Percentiles rank a stretch among this genome's conserved stretches.
Evolutionary conservation across 495 filamentous ascomycete species (phyloP).

Genomic region (Talaromyces borbonicus): DNA sequence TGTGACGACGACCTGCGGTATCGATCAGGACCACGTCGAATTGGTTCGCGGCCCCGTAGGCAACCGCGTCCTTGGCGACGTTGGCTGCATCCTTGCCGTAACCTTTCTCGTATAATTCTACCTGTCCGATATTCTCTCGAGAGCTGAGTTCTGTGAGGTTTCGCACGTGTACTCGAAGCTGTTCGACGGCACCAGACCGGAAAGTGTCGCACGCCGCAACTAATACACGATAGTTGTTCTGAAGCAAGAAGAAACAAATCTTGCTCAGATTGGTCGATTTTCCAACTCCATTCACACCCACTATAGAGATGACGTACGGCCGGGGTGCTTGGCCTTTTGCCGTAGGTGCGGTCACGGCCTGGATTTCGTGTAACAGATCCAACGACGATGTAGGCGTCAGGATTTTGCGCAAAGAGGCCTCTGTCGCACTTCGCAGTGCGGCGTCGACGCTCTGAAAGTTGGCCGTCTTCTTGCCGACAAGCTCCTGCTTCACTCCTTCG

Average conservation of each 20-base stretch:
- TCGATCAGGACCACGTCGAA: conserved; percentile 96
- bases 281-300: conserved; percentile 95
- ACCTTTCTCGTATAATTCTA: conserved; percentile 91
- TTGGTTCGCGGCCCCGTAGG: conserved; percentile 58
- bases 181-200: conserved; percentile 93
- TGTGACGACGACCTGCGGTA: conserved; percentile 89
- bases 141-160: conserved; percentile 78
- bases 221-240: conserved; percentile 93
- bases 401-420: conserved; percentile 84
- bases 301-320: conserved; percentile 94
- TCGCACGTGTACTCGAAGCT: conserved; percentile 85
- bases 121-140: conserved; percentile 64
- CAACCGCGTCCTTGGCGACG: conserved; percentile 87
- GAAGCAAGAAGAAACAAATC: conserved; percentile 92
- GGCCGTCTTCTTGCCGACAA: conserved; percentile 83
- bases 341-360: conserved; percentile 58
- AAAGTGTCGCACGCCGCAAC: conserved; percentile 96
- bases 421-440: conserved; percentile 73
- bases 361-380: conserved; percentile 88
- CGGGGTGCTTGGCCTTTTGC: conserved; percentile 43
- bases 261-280: conserved; percentile 96
- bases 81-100: conserved; percentile 96
- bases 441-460: conserved; percentile 88
- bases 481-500: conserved; percentile 79
- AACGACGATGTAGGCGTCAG: conserved; percentile 90